These are phyloP conservation scores for Botrytis fabae DNA, from an alignment of 2,329 filamentous ascomycete species.

Conservation along the genomic window DNA sequence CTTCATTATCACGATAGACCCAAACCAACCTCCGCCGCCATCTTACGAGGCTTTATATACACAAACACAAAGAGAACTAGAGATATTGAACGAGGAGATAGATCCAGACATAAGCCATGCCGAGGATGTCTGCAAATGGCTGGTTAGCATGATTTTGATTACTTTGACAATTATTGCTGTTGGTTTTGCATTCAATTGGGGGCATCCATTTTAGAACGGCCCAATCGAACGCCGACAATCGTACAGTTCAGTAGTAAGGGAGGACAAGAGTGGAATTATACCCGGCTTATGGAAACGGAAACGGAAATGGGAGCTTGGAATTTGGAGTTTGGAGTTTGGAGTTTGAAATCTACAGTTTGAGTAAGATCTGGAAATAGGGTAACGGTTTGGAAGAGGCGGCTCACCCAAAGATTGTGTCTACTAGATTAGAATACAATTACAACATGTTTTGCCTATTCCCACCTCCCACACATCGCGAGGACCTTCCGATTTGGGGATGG, in stretches of 20 bases:
- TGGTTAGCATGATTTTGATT: conserved; percentile 39
- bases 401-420: not conserved
- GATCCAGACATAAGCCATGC: conserved; percentile 30
- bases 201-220: conserved; percentile 25
- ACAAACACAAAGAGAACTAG: conserved; percentile 30
- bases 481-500: conserved; percentile 15
- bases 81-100: conserved; percentile 29
- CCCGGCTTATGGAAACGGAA: conserved; percentile 13
- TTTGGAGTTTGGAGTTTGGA: conserved; percentile 17
- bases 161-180: conserved; percentile 34
- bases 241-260: not conserved
- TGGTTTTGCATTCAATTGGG: conserved; percentile 38
- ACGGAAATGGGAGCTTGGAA: conserved; percentile 2
- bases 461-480: not conserved
- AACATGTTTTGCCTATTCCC: not conserved
- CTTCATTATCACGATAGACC: conserved; percentile 34
- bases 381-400: not conserved
- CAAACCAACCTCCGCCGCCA: conserved; percentile 31
- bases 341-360: not conserved
- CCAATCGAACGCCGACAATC: not conserved
- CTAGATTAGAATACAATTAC: conserved; percentile 12
- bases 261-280: conserved; percentile 17
- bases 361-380: not conserved
- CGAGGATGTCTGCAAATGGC: conserved; percentile 38
- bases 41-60: conserved; percentile 34